Conservation (phyloP, 495 filamentous ascomycete species). For the Pyrenula massariospora region DNA sequence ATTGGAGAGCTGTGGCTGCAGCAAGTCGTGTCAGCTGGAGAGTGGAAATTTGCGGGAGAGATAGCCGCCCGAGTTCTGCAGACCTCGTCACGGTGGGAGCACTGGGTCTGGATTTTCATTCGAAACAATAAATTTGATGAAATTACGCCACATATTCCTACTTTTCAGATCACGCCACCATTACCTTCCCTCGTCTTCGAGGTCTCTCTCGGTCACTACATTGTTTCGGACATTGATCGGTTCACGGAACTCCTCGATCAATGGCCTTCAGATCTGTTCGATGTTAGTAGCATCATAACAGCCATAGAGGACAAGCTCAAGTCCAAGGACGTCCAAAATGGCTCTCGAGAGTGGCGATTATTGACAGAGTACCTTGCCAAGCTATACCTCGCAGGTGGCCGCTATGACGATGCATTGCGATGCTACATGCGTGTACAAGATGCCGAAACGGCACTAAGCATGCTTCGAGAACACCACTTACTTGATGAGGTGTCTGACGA, state of each 20-base stretch:
- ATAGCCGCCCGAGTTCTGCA: constrained; percentile 70
- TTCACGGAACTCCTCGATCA: constrained; percentile 69
- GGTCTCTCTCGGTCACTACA: constrained; percentile 73
- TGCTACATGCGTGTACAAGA: constrained; percentile 87
- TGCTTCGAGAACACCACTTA: constrained; percentile 75
- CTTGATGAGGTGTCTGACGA: constrained; percentile 79
- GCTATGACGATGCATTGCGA: constrained; percentile 68
- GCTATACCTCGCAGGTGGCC: constrained; percentile 66
- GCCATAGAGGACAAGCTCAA: constrained; percentile 65
- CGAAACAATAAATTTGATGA: constrained; percentile 76
- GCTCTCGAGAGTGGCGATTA: constrained; percentile 73
- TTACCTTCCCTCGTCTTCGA: constrained; percentile 81
- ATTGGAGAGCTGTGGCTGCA: constrained; percentile 91
- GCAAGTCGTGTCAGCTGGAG: constrained; percentile 56
- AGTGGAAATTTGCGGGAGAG: constrained; percentile 69
- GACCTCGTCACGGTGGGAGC: constrained; percentile 77
- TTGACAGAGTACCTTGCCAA: constrained; percentile 74
- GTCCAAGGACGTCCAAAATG: constrained; percentile 52
- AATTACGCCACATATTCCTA: constrained; percentile 74
- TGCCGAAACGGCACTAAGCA: constrained; percentile 72
- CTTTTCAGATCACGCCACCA: constrained; percentile 57
- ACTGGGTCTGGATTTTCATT: constrained; percentile 87
- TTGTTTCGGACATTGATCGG: constrained; percentile 51
- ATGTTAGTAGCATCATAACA: constrained; percentile 54
- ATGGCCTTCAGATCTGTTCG: constrained; percentile 80